Conservation (phyloP, 768 basidiomycete species). For the Dioszegia crocea region DNA sequence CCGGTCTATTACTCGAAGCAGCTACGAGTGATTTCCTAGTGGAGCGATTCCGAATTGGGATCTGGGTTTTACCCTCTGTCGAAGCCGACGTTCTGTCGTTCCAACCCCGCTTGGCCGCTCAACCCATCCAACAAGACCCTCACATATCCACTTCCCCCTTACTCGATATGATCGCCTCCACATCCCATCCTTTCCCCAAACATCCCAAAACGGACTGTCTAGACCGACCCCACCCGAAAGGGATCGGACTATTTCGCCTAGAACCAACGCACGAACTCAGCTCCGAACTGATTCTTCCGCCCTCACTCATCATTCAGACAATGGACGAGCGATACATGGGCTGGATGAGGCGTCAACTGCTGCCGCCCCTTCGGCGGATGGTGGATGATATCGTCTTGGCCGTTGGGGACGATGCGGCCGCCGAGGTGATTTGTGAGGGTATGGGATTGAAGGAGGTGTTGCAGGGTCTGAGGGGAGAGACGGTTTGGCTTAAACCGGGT, state of each 20-base stretch:
- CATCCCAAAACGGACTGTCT: neutral
- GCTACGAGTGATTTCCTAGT: neutral
- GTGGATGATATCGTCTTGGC: neutral
- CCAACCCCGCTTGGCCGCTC: neutral
- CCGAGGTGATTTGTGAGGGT: neutral
- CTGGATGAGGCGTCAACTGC: neutral
- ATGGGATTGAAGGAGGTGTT: neutral
- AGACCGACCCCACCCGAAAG: neutral
- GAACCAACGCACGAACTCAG: neutral
- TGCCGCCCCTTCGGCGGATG: neutral
- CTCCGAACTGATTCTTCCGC: neutral
- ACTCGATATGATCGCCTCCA: neutral
- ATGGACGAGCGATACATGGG: neutral
- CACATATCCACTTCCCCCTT: neutral
- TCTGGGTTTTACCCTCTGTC: slow-evolving; percentile 2
- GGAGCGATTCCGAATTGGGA: neutral
- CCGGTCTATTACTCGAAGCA: neutral
- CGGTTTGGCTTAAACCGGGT: neutral
- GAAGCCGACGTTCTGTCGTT: neutral
- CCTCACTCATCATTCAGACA: neutral
- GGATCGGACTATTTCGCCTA: neutral
- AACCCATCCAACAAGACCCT: neutral
- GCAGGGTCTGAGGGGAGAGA: neutral
- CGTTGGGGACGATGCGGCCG: neutral
- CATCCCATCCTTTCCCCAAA: neutral